phyloP scores from a whole-genome alignment of 2,329 filamentous ascomycete genomes.

The Cladorrhinum sp. region DNA sequence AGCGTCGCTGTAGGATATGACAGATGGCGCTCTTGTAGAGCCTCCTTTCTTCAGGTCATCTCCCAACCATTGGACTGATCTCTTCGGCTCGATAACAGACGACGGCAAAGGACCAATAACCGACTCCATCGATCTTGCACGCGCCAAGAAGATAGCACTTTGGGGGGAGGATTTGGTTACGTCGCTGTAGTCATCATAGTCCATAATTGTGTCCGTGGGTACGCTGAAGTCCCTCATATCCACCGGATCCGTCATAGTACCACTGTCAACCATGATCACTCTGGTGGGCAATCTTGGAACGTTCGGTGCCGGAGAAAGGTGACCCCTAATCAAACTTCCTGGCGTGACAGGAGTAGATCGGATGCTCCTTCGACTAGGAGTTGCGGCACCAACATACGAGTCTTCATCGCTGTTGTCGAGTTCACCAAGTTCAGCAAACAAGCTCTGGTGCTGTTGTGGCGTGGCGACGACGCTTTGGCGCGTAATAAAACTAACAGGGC shows the following conservation, averaged over 20 bases:
- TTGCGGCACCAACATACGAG: conserved; percentile 51
- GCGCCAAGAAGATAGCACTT: conserved; percentile 31
- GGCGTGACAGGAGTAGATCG: conserved; percentile 53
- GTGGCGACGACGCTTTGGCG: conserved; percentile 43
- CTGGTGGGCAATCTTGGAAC: conserved; percentile 48
- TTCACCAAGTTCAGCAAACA: conserved; percentile 87
- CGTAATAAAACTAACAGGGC: conserved; percentile 52
- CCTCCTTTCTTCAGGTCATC: conserved; percentile 27
- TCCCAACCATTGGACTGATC: conserved; percentile 27
- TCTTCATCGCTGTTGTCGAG: conserved; percentile 74
- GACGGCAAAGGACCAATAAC: conserved; percentile 34
- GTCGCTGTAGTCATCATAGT: conserved; percentile 1
- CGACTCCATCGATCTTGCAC: conserved; percentile 44
- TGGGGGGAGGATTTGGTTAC: conserved; percentile 20
- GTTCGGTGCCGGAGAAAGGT: conserved; percentile 45
- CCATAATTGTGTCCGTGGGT: conserved; percentile 10
- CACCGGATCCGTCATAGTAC: conserved; percentile 60
- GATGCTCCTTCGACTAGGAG: conserved; percentile 50
- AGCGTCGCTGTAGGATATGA: conserved; percentile 51
- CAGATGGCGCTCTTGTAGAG: conserved; percentile 44
- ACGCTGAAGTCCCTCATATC: conserved; percentile 32
- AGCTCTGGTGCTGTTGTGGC: conserved; percentile 57
- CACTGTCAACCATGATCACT: conserved; percentile 57
- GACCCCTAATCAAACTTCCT: conserved; percentile 43
- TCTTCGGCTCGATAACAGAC: conserved; percentile 12